phyloP scores from a whole-genome alignment of 345 rosid genomes.

The Aquilaria yunnanensis region DNA sequence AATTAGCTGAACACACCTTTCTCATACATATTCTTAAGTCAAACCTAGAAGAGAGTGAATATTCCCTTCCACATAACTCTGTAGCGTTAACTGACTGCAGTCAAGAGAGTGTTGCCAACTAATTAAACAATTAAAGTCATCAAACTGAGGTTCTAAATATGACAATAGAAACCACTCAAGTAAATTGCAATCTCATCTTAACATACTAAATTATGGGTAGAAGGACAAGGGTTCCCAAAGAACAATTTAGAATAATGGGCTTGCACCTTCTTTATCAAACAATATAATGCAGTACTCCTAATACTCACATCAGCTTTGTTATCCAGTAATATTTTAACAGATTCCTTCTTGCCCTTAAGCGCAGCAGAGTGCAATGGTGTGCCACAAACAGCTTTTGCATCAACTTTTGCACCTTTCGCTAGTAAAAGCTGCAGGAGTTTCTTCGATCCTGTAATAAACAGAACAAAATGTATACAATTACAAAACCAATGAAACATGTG shows the following conservation, averaged over 20 bases:
- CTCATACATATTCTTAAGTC: not conserved
- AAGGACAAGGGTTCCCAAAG: too few relatives aligned
- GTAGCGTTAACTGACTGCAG: not conserved
- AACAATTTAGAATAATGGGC: too few relatives aligned
- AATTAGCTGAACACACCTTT: not conserved
- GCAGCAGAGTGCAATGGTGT: constrained; percentile 4
- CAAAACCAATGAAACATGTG: not conserved
- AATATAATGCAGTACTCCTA: too few relatives aligned
- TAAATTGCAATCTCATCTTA: too few relatives aligned
- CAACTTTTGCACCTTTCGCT: constrained; percentile 4
- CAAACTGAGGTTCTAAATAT: too few relatives aligned
- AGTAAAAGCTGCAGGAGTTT: not conserved
- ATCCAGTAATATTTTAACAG: not conserved
- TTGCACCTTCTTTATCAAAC: too few relatives aligned
- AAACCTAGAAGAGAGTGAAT: too few relatives aligned
- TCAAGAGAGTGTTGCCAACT: not conserved
- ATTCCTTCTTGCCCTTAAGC: not conserved
- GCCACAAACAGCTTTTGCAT: not conserved
- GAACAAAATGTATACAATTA: not conserved
- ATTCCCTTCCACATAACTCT: too few relatives aligned
- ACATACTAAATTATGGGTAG: too few relatives aligned
- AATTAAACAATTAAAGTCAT: not conserved
- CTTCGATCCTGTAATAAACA: not conserved
- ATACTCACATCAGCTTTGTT: not conserved
- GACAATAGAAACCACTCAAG: too few relatives aligned